Percentiles rank a stretch among this genome's conserved stretches.
These are phyloP conservation scores for Fusarium mexicanum DNA, from an alignment of 2,329 filamentous ascomycete genomes.

Conservation along the genomic window DNA sequence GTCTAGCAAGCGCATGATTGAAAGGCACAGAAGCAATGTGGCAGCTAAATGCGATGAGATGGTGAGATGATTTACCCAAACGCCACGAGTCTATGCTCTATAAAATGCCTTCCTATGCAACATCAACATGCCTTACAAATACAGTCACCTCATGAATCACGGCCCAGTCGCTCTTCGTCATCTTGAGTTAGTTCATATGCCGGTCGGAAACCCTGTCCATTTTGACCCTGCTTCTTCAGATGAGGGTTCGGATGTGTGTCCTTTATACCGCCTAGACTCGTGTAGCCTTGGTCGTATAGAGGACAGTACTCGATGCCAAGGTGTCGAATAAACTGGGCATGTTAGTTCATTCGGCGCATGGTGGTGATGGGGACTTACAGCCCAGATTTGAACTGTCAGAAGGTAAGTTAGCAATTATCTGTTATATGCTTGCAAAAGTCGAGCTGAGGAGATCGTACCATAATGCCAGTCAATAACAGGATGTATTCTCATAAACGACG, in stretches of 20 bases:
- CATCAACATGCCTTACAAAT: constrained; percentile 23
- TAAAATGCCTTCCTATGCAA: constrained; percentile 18
- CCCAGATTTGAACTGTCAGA: constrained; percentile 80
- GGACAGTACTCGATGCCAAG: constrained; percentile 84
- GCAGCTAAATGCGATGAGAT: neutral
- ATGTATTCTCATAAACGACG: constrained; percentile 89
- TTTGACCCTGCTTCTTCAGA: constrained; percentile 33
- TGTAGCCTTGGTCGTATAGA: constrained; percentile 89
- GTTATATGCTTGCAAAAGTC: neutral
- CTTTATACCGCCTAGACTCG: constrained; percentile 86
- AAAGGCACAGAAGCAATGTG: neutral
- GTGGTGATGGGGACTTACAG: constrained; percentile 64
- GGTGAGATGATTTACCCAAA: constrained; percentile 10
- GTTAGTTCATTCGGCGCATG: constrained; percentile 19
- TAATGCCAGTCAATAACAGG: constrained; percentile 97
- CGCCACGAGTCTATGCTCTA: constrained; percentile 36
- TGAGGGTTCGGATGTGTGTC: constrained; percentile 90
- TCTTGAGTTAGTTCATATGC: constrained; percentile 81
- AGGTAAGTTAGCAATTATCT: neutral
- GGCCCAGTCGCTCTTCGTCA: constrained; percentile 79
- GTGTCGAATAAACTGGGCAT: constrained; percentile 77
- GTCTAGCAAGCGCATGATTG: neutral
- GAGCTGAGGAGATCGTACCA: constrained; percentile 14
- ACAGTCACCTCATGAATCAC: constrained; percentile 60
- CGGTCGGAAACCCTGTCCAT: constrained; percentile 65